Evolutionary conservation across 495 filamentous ascomycete genomes (phyloP), one percentile per base, ranked within the genome.

Genomic region (Tuber magnatum): DNA sequence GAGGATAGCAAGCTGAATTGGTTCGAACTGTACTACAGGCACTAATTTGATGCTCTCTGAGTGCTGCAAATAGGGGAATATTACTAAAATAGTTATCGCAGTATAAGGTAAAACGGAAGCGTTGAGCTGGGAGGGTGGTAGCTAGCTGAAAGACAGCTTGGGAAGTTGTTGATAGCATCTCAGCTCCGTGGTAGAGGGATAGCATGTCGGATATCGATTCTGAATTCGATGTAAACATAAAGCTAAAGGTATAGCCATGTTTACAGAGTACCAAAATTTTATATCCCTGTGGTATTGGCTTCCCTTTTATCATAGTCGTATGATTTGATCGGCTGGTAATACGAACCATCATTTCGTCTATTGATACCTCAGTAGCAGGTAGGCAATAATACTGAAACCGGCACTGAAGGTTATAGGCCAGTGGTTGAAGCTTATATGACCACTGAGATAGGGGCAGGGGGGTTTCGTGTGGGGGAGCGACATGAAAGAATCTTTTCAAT

Each of bases 301-400:
- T 40, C 39, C 39, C 39, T 7, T 40, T 40, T 40, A 40, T 40
- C 39, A 40, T 40, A 40, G 39, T 40, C 3, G 39, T 40, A 40
- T 40, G 39, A 40, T 40, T 40, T 3, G 39, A 40, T 40, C 39
- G 2, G 2, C 39, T 40, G 39, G 39, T 40, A 40, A 40, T 3
- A 7, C 48, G 43, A 28, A 76, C 68, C 35, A 79, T 76, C 44
- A 74, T 74, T 65, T 72, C 71, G 69, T 79, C 71, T 39, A 79
- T 74, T 32, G 71, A 72, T n/a, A 65, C 42, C 35, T 76, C 20
- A 0, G 14, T 79, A 20, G 71, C n/a, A 32, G 74, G 74, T 22
- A 75, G 51, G 65, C 56, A 61, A 3, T 51, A 70, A 16, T 48
- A 18, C 38, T 46, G 18, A 46, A 46, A 46, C 14, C 16, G 18